Percentiles rank a stretch among this genome's conserved stretches.
phyloP scores from a whole-genome alignment of 164 flowering plant species.

The Berberis thunbergii region DNA sequence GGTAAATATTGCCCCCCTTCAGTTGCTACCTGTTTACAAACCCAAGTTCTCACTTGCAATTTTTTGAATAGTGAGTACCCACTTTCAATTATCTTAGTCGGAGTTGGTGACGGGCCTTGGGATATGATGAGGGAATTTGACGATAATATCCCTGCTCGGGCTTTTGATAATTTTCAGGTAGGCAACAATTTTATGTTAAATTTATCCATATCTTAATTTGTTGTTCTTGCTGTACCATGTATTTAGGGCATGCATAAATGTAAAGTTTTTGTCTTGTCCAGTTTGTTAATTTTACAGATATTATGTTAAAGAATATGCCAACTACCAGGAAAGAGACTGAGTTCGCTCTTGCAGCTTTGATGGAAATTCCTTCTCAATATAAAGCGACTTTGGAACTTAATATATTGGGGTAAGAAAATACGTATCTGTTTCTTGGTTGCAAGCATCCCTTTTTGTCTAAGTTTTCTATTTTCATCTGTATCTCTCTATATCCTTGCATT shows the following conservation, averaged over 20 bases:
- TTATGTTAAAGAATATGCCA: constrained; percentile 62
- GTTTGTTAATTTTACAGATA: constrained; percentile 89
- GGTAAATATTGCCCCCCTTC: constrained; percentile 13
- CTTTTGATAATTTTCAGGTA: constrained; percentile 91
- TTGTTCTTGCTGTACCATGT: not conserved
- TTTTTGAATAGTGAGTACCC: constrained; percentile 25
- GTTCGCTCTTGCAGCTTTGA: constrained; percentile 87
- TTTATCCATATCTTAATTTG: not conserved
- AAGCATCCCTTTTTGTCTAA: not conserved
- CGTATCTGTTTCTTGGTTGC: constrained; percentile 1
- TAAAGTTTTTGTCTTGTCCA: constrained; percentile 17
- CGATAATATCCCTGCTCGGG: constrained; percentile 69
- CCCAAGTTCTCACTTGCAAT: too few species aligned
- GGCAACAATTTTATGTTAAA: not conserved
- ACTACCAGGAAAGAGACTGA: constrained; percentile 60
- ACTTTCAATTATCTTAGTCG: constrained; percentile 79
- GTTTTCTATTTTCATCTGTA: not conserved
- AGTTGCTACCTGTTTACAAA: too few species aligned
- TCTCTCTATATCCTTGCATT: not conserved
- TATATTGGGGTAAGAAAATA: constrained; percentile 26
- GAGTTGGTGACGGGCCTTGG: constrained; percentile 99
- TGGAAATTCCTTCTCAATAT: constrained; percentile 88
- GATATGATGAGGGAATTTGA: constrained; percentile 78
- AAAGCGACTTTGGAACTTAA: constrained; percentile 49
- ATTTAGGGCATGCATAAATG: not conserved